Conservation (phyloP, 352 stramenopile species). For the Globisporangium iwayamae region DNA sequence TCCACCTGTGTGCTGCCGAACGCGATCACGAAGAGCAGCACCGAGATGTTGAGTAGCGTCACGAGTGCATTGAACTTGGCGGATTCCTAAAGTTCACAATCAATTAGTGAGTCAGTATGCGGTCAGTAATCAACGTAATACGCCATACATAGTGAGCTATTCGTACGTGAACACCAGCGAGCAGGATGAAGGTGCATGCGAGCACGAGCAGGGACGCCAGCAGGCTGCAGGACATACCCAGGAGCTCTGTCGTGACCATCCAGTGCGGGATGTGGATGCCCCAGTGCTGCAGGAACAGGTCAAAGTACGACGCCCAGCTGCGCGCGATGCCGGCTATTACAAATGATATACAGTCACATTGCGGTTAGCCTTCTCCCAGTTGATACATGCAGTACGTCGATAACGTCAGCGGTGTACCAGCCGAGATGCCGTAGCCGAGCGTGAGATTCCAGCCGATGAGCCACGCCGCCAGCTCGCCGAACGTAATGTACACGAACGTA, state of each 20-base stretch:
- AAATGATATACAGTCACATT: too few species aligned
- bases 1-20: constrained; percentile 81
- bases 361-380: neutral
- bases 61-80: constrained; percentile 90
- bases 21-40: constrained; percentile 89
- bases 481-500: constrained; percentile 87
- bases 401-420: constrained; percentile 29
- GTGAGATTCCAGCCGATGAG: constrained; percentile 92
- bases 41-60: constrained; percentile 85
- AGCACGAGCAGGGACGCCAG: constrained; percentile 80
- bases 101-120: too few species aligned
- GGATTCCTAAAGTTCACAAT: constrained; percentile 50
- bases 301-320: constrained; percentile 87
- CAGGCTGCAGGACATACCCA: constrained; percentile 70
- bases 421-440: constrained; percentile 91
- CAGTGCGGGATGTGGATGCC: constrained; percentile 60
- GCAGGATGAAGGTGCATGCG: constrained; percentile 78
- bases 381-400: neutral
- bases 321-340: constrained; percentile 79
- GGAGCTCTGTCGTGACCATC: constrained; percentile 50
- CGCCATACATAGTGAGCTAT: neutral
- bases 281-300: constrained; percentile 77
- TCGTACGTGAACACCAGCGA: constrained; percentile 75
- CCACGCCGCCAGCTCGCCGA: constrained; percentile 87
- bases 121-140: neutral